Base-by-base conservation (phyloP, 495 filamentous ascomycete genomes). In the Penicillium subrubescens region DNA sequence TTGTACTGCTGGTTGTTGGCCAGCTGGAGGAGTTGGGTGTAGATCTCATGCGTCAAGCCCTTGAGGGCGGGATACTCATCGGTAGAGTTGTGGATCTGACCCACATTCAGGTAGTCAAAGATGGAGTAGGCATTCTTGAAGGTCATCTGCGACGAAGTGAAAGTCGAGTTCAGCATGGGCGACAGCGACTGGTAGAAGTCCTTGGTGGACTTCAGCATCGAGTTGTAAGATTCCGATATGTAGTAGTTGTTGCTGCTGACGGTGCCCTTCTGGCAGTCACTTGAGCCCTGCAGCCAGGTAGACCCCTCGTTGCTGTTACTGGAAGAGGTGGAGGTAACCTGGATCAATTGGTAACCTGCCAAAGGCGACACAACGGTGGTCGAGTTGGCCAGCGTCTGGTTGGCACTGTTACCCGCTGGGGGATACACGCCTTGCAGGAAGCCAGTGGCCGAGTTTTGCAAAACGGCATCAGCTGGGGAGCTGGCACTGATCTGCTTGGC, bases 41-140 rank as follows among this genome's bases (percentile, higher is more conserved):
- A 71, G 34, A 68, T 68, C 2, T 70, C 69, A 33, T 71, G 60
- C 2, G 81, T 81, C 55, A 81, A 60, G n/a, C 75, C 63, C 14
- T 62, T 54, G 66, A 66, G 62, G 41, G 73, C 67, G 8, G 78
- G 67, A 64, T 79, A 75, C 2, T 70, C 59, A 25, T 65, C 68
- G 60, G 77, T 75, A 17, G 76, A 64, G 71, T 87, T 87, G 73
- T 87, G 83, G 60, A 87, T 86, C 14, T 34, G 65, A 52, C 78
- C 84, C 48, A 86, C 84, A 57, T 87, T 85, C 39, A 87, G 70
- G 59, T 83, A 79, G 68, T 87, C 84, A 70, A 77, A 87, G 68
- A 87, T 89, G 59, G 81, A 76, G 75, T 92, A 94, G 27, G 88
- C 90, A 69, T 92, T 92, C 73, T 88, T 87, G 81, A 85, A 93